Percentiles rank a stretch among this genome's conserved stretches.
These are phyloP conservation scores for Amanita rubescens DNA, from an alignment of 768 basidiomycete species.

Conservation along the genomic window DNA sequence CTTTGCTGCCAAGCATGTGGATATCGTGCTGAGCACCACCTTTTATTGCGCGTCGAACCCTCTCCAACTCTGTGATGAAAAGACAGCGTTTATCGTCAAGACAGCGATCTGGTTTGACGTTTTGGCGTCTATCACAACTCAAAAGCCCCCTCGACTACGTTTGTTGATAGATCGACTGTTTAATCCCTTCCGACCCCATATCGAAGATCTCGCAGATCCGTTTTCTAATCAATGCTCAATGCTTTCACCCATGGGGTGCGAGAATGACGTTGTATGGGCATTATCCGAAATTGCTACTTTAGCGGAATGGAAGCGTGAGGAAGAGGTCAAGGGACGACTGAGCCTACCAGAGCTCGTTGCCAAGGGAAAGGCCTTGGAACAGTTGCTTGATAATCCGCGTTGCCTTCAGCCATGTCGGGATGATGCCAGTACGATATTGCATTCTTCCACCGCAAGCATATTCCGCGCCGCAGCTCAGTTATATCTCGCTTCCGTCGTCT, in stretches of 20 bases:
- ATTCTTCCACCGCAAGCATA: slow-evolving; percentile 44
- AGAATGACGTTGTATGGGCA: slow-evolving; percentile 71
- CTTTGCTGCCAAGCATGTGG: slow-evolving; percentile 52
- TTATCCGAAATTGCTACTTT: slow-evolving; percentile 67
- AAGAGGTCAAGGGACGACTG: slow-evolving; percentile 35
- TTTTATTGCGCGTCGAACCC: slow-evolving; percentile 32
- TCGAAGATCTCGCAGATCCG: slow-evolving; percentile 23
- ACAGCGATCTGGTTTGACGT: slow-evolving; percentile 87
- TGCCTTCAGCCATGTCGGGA: slow-evolving; percentile 14
- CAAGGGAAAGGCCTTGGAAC: slow-evolving; percentile 46
- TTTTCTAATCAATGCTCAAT: slow-evolving; percentile 46
- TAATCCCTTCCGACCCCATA: slow-evolving; percentile 33
- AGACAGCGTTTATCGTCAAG: slow-evolving; percentile 70
- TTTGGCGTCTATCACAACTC: slow-evolving; percentile 68
- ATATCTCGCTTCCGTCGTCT: slow-evolving; percentile 72
- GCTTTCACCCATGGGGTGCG: slow-evolving; percentile 81
- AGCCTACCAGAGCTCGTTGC: slow-evolving; percentile 54
- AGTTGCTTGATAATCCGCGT: slow-evolving; percentile 21
- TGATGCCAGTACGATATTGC: slow-evolving; percentile 13
- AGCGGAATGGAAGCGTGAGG: slow-evolving; percentile 53
- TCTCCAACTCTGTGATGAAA: slow-evolving; percentile 36
- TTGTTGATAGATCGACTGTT: slow-evolving; percentile 51
- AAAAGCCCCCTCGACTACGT: slow-evolving; percentile 49
- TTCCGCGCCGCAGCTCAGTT: slow-evolving; percentile 72
- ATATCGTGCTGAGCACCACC: slow-evolving; percentile 26